Evolutionary conservation across 495 filamentous ascomycete genomes (phyloP).

Genomic region (Hypoxylon rickii): DNA sequence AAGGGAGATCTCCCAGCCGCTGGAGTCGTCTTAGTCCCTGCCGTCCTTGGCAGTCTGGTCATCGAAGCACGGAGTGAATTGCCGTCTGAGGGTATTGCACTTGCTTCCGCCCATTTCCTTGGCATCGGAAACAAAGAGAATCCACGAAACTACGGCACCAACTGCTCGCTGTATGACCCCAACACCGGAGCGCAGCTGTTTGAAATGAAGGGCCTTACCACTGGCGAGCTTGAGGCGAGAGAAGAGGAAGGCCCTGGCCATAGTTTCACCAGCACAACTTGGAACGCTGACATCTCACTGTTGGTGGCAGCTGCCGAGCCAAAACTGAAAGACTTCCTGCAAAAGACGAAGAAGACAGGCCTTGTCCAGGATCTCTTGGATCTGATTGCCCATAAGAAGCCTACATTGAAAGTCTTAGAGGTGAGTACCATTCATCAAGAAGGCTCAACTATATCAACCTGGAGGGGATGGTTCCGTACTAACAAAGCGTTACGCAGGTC

Average conservation of each 20-base stretch:
- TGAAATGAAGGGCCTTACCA: background rate
- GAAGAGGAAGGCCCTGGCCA: background rate
- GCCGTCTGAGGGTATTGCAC: background rate
- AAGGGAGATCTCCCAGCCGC: background rate
- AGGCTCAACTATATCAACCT: no score
- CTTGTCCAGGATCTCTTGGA: no score
- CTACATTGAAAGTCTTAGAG: constrained; percentile 37
- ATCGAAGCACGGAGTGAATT: background rate
- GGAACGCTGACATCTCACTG: constrained; percentile 39
- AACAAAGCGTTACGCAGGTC: no score
- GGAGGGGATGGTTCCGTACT: no score
- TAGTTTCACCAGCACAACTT: background rate
- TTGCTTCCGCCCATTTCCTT: background rate
- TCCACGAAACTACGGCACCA: background rate
- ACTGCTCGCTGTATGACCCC: background rate
- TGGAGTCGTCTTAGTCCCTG: background rate
- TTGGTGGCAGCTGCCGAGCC: no score
- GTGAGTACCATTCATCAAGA: no score
- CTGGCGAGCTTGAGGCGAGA: background rate
- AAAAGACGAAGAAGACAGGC: no score
- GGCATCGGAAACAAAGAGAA: background rate
- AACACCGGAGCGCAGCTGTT: background rate
- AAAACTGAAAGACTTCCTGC: no score
- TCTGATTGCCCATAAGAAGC: constrained; percentile 39
- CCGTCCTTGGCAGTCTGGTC: background rate